Conservation (phyloP, 108 stramenopile genomes). For the Cyclotella sp. region DNA sequence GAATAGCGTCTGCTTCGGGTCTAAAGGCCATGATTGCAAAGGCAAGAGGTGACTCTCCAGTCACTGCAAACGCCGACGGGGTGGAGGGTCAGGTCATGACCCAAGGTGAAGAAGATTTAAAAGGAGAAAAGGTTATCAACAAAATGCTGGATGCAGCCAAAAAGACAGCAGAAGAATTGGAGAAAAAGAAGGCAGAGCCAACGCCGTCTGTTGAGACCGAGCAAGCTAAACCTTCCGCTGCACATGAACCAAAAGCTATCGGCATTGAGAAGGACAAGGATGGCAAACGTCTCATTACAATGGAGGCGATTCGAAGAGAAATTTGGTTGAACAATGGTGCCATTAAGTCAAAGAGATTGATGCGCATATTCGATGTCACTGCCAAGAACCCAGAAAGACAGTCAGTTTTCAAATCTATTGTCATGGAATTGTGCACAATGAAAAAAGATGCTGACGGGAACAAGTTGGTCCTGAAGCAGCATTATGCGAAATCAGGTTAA, state of each 20-base stretch:
- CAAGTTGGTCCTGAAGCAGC: slow-evolving; percentile 85
- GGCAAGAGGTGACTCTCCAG: slow-evolving; percentile 71
- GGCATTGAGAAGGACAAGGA: slow-evolving; percentile 71
- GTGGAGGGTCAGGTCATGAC: slow-evolving; percentile 1
- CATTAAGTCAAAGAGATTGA: slow-evolving; percentile 77
- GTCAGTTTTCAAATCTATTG: slow-evolving; percentile 59
- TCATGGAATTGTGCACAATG: slow-evolving; percentile 82
- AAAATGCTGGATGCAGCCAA: slow-evolving; percentile 66
- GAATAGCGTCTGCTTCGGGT: slow-evolving; percentile 80
- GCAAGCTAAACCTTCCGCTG: slow-evolving; percentile 7
- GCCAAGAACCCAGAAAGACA: slow-evolving; percentile 74
- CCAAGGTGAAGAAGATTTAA: slow-evolving; percentile 37
- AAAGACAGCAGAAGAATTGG: slow-evolving; percentile 54
- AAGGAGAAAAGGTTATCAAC: slow-evolving; percentile 55
- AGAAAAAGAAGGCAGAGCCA: slow-evolving; percentile 31
- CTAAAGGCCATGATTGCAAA: slow-evolving; percentile 80
- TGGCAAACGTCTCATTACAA: slow-evolving; percentile 74
- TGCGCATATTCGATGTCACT: slow-evolving; percentile 79
- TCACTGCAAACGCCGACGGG: slow-evolving; percentile 13
- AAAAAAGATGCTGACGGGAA: slow-evolving; percentile 70
- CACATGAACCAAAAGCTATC: slow-evolving; percentile 20
- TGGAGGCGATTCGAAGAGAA: slow-evolving; percentile 79
- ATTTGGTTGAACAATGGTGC: slow-evolving; percentile 84
- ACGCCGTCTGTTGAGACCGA: slow-evolving; percentile 24
- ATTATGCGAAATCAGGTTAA: slow-evolving; percentile 63